phyloP scores from a whole-genome alignment of 768 basidiomycete species.

The Cystofilobasidium ferigula region DNA sequence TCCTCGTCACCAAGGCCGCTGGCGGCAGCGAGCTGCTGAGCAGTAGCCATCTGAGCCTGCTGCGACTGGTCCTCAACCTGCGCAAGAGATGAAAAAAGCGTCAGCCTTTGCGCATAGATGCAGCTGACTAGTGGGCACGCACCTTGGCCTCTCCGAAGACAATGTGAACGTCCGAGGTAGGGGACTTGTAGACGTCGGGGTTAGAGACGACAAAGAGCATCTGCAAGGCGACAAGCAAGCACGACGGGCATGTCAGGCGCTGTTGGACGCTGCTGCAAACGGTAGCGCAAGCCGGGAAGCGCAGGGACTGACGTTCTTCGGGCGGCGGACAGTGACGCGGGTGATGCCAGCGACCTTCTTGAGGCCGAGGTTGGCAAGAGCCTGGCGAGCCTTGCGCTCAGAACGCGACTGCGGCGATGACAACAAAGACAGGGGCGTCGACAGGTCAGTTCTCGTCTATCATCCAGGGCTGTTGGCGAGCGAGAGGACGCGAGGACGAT shows the following conservation, averaged over 20 bases:
- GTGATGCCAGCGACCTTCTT: slow-evolving; percentile 89
- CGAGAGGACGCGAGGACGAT: not conserved
- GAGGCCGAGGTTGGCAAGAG: slow-evolving; percentile 69
- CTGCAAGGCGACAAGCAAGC: slow-evolving; percentile 37
- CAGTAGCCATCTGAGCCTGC: slow-evolving; percentile 61
- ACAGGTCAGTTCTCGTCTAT: not conserved
- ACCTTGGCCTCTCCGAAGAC: slow-evolving; percentile 80
- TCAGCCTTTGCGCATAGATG: not conserved
- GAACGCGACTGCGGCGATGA: slow-evolving; percentile 57
- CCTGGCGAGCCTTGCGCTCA: slow-evolving; percentile 91
- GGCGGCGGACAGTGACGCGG: slow-evolving; percentile 83
- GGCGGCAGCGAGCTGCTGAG: slow-evolving; percentile 59
- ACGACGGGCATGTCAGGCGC: not conserved
- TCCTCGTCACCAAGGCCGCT: slow-evolving; percentile 48
- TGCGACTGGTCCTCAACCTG: slow-evolving; percentile 61
- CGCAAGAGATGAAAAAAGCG: not conserved
- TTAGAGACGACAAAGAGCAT: slow-evolving; percentile 81
- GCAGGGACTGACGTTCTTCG: slow-evolving; percentile 64
- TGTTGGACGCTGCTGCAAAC: not conserved
- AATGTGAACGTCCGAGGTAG: slow-evolving; percentile 95
- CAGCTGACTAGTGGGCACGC: slow-evolving; percentile 32
- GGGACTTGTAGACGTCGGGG: slow-evolving; percentile 96
- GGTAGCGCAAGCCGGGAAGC: not conserved
- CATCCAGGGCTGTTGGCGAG: not conserved
- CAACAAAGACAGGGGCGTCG: not conserved